These are phyloP conservation scores for Neoscytalidium dimidiatum DNA, from an alignment of 2,329 filamentous ascomycete species.

Conservation along the genomic window DNA sequence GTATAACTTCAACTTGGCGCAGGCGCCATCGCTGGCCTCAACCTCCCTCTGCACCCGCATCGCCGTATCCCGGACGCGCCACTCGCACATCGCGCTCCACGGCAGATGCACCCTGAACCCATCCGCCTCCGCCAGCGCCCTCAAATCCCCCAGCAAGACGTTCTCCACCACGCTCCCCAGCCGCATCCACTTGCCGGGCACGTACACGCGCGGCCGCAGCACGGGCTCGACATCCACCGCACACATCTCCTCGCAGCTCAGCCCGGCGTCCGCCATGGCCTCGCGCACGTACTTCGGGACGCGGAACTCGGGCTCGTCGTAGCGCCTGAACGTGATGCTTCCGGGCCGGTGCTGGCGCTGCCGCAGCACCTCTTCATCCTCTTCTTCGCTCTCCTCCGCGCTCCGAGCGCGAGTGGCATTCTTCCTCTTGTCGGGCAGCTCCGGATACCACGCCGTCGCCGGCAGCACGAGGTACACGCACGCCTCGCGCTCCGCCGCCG, in stretches of 20 bases:
- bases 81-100: background rate
- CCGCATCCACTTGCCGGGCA: background rate
- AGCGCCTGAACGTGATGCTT: background rate
- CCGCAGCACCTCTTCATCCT: background rate
- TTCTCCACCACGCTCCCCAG: background rate
- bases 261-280: background rate
- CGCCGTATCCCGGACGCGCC: background rate
- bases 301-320: background rate
- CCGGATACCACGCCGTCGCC: background rate
- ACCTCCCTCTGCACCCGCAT: background rate
- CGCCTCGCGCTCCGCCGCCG: background rate
- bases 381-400: background rate
- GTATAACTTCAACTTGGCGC: background rate
- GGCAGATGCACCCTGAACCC: background rate
- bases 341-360: background rate
- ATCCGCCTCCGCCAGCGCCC: background rate
- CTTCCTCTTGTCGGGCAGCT: too few species aligned
- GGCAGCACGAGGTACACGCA: background rate
- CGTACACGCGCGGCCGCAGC: background rate
- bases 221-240: background rate
- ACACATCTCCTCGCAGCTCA: background rate
- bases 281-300: background rate
- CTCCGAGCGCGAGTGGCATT: too few species aligned
- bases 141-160: background rate
- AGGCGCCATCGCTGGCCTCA: background rate